These are phyloP conservation scores for Sclerotinia nivalis DNA, from an alignment of 2,329 filamentous ascomycete genomes.

Conservation along the genomic window DNA sequence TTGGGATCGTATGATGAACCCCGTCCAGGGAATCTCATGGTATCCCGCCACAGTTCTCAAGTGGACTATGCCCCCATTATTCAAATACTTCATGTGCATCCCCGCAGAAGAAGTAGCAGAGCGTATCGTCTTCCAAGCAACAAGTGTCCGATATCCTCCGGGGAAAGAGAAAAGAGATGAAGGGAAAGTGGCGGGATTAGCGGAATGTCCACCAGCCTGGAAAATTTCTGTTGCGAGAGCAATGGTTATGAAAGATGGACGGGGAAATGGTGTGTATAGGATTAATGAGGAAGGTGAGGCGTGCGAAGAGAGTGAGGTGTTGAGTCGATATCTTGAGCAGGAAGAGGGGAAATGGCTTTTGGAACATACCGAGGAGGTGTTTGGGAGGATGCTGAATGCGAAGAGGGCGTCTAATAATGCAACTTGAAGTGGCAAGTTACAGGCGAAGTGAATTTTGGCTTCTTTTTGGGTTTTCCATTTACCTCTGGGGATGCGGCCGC, in stretches of 20 bases:
- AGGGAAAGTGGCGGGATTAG: conserved; percentile 3
- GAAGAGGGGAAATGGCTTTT: not conserved
- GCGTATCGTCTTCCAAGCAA: conserved; percentile 1
- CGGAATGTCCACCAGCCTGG: not conserved
- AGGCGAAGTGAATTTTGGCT: not conserved
- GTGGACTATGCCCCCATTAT: not conserved
- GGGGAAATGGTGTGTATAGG: conserved; percentile 14
- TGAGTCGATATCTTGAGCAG: conserved; percentile 1
- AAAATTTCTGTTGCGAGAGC: not conserved
- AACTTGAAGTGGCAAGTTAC: not conserved
- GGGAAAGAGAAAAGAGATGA: conserved; percentile 6
- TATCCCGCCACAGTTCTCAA: conserved; percentile 7
- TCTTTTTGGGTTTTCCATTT: not conserved
- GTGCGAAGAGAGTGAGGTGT: not conserved
- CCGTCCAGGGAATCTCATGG: not conserved
- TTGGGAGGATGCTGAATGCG: not conserved
- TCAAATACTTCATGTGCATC: not conserved
- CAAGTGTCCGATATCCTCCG: conserved; percentile 12
- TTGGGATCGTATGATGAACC: not conserved
- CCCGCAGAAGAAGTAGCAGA: conserved; percentile 3
- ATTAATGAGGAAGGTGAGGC: conserved; percentile 4
- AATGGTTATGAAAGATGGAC: conserved; percentile 3
- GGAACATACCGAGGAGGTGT: not conserved
- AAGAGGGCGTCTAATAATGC: not conserved
- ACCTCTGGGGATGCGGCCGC: not conserved